Conservation (phyloP, 2,329 filamentous ascomycete species). For the Penicillium verrucosum region DNA sequence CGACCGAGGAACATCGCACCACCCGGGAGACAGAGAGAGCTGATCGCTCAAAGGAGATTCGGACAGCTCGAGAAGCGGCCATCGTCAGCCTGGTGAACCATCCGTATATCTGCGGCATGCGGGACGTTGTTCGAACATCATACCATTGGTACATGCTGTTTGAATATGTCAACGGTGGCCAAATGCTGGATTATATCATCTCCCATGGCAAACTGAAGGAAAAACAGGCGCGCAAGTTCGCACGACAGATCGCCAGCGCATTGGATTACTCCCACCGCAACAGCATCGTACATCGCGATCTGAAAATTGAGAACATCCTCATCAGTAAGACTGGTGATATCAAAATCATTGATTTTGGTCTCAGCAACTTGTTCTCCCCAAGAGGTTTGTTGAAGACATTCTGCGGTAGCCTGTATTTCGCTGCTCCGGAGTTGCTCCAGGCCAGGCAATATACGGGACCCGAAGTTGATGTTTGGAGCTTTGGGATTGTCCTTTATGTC, state of each 20-base stretch:
- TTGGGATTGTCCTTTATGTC: conserved; percentile 96
- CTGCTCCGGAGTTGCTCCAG: conserved; percentile 89
- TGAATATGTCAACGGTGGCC: conserved; percentile 96
- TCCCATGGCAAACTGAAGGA: conserved; percentile 96
- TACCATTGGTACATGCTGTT: conserved; percentile 99
- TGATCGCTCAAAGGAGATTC: conserved; percentile 93
- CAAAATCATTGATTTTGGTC: conserved; percentile 97
- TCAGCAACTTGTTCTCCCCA: conserved; percentile 94
- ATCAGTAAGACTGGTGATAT: conserved; percentile 99
- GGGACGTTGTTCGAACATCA: conserved; percentile 90
- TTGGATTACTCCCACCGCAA: conserved; percentile 97
- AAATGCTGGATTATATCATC: conserved; percentile 99
- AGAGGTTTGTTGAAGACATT: conserved; percentile 87
- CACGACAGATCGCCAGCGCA: conserved; percentile 91
- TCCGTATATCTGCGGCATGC: conserved; percentile 92
- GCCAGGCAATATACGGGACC: conserved; percentile 92
- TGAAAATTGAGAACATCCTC: conserved; percentile 98
- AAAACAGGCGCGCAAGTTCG: conserved; percentile 97
- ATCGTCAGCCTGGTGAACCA: conserved; percentile 94
- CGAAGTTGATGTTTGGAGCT: conserved; percentile 98
- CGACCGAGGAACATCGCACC: conserved; percentile 75
- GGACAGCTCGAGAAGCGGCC: conserved; percentile 90
- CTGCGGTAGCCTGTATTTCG: conserved; percentile 96
- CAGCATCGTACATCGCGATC: conserved; percentile 93
- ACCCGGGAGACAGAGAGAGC: conserved; percentile 77